Percentiles rank a stretch among this genome's conserved stretches.
Conservation (phyloP, 2,329 filamentous ascomycete genomes). For the Nothophaeocryptopus gaeumannii region DNA sequence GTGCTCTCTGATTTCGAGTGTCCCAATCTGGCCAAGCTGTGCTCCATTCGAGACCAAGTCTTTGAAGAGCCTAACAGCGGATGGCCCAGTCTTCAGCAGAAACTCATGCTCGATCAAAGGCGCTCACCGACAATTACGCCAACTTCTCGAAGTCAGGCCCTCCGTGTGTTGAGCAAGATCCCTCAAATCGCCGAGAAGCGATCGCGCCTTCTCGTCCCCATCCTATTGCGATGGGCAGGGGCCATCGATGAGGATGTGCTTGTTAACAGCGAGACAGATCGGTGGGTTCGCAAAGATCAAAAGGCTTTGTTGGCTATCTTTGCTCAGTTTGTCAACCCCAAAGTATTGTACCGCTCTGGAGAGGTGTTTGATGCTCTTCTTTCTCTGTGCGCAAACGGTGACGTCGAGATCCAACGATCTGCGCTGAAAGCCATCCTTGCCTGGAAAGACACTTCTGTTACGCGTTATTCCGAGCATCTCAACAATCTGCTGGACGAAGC, state of each 20-base stretch:
- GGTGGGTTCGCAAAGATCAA: slow-evolving; percentile 75
- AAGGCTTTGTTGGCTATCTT: slow-evolving; percentile 80
- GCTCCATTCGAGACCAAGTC: slow-evolving; percentile 51
- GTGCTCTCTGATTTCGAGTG: slow-evolving; percentile 77
- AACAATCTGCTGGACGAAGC: slow-evolving; percentile 85
- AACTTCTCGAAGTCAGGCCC: slow-evolving; percentile 63
- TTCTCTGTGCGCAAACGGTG: slow-evolving; percentile 77
- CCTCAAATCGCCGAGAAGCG: slow-evolving; percentile 80
- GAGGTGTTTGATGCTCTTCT: slow-evolving; percentile 76
- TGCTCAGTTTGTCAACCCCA: slow-evolving; percentile 80
- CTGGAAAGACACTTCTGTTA: slow-evolving; percentile 79
- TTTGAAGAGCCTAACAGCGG: slow-evolving; percentile 50
- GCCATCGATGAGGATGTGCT: slow-evolving; percentile 38
- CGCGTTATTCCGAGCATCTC: slow-evolving; percentile 78
- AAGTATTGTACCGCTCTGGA: slow-evolving; percentile 71
- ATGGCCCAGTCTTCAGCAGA: slow-evolving; percentile 17
- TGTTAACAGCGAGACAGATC: slow-evolving; percentile 16
- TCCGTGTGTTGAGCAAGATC: slow-evolving; percentile 71
- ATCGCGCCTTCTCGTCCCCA: slow-evolving; percentile 79
- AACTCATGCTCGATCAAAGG: slow-evolving; percentile 17
- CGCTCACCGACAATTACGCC: slow-evolving; percentile 19
- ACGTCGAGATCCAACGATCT: slow-evolving; percentile 81
- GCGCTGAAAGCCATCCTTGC: slow-evolving; percentile 80
- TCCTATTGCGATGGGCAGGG: slow-evolving; percentile 77
- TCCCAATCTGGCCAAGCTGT: slow-evolving; percentile 65